Conservation (phyloP, 2,329 filamentous ascomycete species). For the Zymoseptoria passerinii region DNA sequence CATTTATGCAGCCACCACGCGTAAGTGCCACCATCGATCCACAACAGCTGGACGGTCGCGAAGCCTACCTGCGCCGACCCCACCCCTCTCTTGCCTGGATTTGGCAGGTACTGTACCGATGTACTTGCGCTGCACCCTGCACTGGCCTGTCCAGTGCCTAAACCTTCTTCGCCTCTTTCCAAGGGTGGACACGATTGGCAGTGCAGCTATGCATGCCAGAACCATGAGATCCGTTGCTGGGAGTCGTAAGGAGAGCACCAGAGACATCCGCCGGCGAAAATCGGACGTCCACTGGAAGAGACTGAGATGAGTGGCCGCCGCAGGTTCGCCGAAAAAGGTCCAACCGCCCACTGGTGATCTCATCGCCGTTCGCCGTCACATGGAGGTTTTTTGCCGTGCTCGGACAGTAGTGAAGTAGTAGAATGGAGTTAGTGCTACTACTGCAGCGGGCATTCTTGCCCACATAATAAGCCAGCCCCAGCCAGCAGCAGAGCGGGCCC, state of each 20-base stretch:
- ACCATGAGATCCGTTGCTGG: neutral
- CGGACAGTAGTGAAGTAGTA: neutral
- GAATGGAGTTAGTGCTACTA: neutral
- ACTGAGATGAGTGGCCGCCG: neutral
- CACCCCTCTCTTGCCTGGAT: neutral
- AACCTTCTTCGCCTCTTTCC: neutral
- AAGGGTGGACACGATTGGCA: neutral
- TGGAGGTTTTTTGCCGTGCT: neutral
- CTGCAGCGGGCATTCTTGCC: slow-evolving; percentile 2
- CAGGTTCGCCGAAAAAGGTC: neutral
- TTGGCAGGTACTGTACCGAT: neutral
- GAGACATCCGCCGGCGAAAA: neutral
- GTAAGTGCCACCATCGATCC: neutral
- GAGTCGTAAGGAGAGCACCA: neutral
- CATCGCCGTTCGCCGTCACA: slow-evolving; percentile 1
- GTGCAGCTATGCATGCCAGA: neutral
- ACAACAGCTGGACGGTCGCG: neutral
- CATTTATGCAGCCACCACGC: neutral
- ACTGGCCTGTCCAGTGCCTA: neutral
- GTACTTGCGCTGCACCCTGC: neutral
- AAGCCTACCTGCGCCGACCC: neutral
- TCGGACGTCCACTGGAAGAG: neutral
- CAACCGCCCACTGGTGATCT: slow-evolving; percentile 8
- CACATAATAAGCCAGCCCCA: slow-evolving; percentile 9
- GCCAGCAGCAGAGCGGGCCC: slow-evolving; percentile 14